These are phyloP conservation scores for Beauveria sp. DNA, from an alignment of 2,329 filamentous ascomycete genomes.

Conservation along the genomic window DNA sequence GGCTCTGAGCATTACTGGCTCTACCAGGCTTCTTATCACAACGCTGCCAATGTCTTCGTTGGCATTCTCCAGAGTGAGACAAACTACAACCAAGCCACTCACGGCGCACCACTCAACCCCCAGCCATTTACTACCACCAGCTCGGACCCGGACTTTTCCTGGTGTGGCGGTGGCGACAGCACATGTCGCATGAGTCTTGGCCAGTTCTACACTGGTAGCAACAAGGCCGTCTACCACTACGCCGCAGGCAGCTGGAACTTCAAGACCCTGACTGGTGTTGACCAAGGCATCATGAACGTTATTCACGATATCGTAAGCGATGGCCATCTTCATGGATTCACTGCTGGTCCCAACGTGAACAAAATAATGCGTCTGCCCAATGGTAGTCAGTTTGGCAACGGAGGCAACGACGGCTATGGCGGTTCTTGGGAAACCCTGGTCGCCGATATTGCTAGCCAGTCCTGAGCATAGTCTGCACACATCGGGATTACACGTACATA, in stretches of 20 bases:
- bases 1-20: slow-evolving; percentile 51
- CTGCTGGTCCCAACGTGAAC: slow-evolving; percentile 13
- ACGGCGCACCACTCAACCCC: slow-evolving; percentile 27
- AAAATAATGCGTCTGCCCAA: slow-evolving; percentile 13
- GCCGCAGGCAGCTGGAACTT: slow-evolving; percentile 9
- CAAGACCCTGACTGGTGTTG: slow-evolving; percentile 10
- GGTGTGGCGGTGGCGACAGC: slow-evolving; percentile 28
- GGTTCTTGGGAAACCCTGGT: slow-evolving; percentile 16
- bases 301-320: slow-evolving; percentile 12
- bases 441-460: slow-evolving; percentile 14
- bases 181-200: slow-evolving; percentile 34
- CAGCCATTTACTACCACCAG: slow-evolving; percentile 29
- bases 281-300: slow-evolving; percentile 16
- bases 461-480: background rate
- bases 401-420: slow-evolving; percentile 12
- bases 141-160: slow-evolving; percentile 36
- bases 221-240: slow-evolving; percentile 6
- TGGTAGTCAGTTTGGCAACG: slow-evolving; percentile 14
- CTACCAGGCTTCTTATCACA: slow-evolving; percentile 49
- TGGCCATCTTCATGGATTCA: slow-evolving; percentile 14
- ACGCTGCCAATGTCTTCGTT: slow-evolving; percentile 42
- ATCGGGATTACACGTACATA: background rate
- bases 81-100: slow-evolving; percentile 30
- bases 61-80: slow-evolving; percentile 48
- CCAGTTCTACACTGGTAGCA: slow-evolving; percentile 32